Evolutionary conservation across 768 basidiomycete genomes (phyloP).

Genomic region (Termitomyces sp.): DNA sequence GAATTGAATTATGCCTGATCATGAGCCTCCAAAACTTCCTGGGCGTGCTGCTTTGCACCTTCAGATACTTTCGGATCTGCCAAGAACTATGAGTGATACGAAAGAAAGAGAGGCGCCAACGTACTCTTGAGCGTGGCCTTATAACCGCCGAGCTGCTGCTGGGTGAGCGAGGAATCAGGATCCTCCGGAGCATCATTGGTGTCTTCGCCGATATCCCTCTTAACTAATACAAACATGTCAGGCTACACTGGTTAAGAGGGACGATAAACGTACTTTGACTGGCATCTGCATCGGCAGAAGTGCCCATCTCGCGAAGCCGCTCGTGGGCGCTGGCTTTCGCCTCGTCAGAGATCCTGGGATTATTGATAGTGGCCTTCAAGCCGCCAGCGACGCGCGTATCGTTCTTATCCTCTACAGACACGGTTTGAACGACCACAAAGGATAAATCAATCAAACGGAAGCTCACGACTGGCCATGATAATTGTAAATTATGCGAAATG

Average conservation of each 20-base stretch:
- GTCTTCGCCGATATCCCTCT: background rate
- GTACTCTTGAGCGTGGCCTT: conserved; percentile 24
- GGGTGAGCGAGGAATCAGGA: background rate
- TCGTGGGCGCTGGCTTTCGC: conserved; percentile 45
- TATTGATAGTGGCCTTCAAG: conserved; percentile 51
- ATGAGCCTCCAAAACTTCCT: background rate
- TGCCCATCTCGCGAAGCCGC: conserved; percentile 33
- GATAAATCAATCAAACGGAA: too few species aligned
- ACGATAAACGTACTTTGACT: background rate
- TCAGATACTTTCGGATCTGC: conserved; percentile 18
- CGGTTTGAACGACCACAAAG: background rate
- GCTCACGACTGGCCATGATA: background rate
- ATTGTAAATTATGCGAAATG: background rate
- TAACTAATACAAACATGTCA: background rate
- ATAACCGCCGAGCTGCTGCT: conserved; percentile 19
- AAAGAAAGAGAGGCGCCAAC: background rate
- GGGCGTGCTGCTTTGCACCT: conserved; percentile 12
- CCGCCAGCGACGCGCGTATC: conserved; percentile 31
- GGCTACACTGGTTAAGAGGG: background rate
- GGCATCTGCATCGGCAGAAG: conserved; percentile 1
- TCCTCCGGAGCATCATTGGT: background rate
- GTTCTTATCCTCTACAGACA: background rate
- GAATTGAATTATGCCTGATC: background rate
- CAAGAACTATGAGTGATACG: background rate
- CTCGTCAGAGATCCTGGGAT: conserved; percentile 51